Conservation (phyloP, 768 basidiomycete species). For the Rhodotorula paludigena region DNA sequence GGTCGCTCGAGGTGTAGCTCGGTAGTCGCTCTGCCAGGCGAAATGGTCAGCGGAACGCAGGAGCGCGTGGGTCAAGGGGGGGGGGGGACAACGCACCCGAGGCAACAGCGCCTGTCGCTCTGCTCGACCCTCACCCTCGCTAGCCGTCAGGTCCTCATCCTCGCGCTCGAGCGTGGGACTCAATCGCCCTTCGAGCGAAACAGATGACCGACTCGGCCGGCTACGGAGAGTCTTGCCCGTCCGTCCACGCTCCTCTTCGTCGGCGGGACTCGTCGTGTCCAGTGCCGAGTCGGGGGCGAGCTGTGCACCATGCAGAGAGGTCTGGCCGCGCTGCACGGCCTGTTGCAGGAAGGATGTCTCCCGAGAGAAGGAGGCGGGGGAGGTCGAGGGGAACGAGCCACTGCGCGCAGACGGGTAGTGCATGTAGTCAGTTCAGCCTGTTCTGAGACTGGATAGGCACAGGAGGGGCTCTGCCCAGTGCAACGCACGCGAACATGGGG, state of each 20-base stretch:
- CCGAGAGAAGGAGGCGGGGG: slow-evolving; percentile 19
- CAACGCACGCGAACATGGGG: not conserved
- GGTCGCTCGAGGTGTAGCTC: not conserved
- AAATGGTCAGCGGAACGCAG: not conserved
- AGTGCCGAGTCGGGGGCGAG: not conserved
- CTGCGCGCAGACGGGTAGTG: not conserved
- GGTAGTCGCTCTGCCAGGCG: not conserved
- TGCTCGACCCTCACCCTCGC: not conserved
- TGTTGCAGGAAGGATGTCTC: slow-evolving; percentile 35
- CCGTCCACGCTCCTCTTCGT: slow-evolving; percentile 4
- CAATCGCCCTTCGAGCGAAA: slow-evolving; percentile 24
- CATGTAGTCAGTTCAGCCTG: not conserved
- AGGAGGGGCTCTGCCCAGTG: not conserved
- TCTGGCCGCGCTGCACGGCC: not conserved
- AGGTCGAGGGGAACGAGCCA: slow-evolving; percentile 16
- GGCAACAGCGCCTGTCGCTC: not conserved
- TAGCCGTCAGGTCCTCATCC: not conserved
- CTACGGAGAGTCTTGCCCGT: not conserved
- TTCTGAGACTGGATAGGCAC: not conserved
- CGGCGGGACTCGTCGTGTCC: not conserved
- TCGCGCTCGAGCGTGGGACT: slow-evolving; percentile 19
- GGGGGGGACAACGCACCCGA: not conserved
- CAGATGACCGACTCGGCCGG: not conserved
- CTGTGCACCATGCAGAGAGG: not conserved
- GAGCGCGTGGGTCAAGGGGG: not conserved